phyloP scores from a whole-genome alignment of 2,329 filamentous ascomycete species.

The Fusarium piperis region DNA sequence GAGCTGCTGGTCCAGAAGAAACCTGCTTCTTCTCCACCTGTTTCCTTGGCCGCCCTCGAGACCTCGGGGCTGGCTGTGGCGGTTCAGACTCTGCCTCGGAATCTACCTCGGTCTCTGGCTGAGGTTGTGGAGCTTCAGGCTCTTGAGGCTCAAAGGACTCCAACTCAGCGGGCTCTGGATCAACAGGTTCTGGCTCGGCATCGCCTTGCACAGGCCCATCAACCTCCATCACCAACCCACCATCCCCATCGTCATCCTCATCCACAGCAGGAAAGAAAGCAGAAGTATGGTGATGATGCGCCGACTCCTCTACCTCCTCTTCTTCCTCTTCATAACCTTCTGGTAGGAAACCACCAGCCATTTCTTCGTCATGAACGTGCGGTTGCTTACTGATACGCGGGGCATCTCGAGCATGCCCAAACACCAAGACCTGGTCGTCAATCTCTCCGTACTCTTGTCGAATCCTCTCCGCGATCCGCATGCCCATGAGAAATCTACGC shows the following conservation, averaged over 20 bases:
- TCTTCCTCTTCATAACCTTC: constrained; percentile 64
- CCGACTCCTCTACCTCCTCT: constrained; percentile 45
- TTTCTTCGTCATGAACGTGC: constrained; percentile 56
- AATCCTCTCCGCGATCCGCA: constrained; percentile 83
- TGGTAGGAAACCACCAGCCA: constrained; percentile 70
- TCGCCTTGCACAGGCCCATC: constrained; percentile 5
- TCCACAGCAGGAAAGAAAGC: constrained; percentile 60
- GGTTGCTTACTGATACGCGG: constrained; percentile 26
- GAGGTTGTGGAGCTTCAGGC: neutral
- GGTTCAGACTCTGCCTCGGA: constrained; percentile 12
- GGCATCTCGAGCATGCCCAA: constrained; percentile 58
- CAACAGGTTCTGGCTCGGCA: neutral
- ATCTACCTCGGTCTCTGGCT: neutral
- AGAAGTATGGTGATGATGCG: constrained; percentile 48
- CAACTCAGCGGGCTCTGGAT: neutral
- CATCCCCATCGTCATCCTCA: constrained; percentile 52
- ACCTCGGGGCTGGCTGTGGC: neutral
- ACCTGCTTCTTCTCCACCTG: neutral
- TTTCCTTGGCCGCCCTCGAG: constrained; percentile 12
- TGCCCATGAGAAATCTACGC: constrained; percentile 86
- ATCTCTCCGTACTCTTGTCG: constrained; percentile 78
- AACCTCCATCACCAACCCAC: constrained; percentile 49
- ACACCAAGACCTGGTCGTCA: constrained; percentile 61
- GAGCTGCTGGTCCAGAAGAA: constrained; percentile 4
- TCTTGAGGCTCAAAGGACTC: neutral